A percentile compares a stretch with the other conserved stretches of the same genome.
Conservation (phyloP, 2,329 filamentous ascomycete genomes). For the Alternaria sp. region DNA sequence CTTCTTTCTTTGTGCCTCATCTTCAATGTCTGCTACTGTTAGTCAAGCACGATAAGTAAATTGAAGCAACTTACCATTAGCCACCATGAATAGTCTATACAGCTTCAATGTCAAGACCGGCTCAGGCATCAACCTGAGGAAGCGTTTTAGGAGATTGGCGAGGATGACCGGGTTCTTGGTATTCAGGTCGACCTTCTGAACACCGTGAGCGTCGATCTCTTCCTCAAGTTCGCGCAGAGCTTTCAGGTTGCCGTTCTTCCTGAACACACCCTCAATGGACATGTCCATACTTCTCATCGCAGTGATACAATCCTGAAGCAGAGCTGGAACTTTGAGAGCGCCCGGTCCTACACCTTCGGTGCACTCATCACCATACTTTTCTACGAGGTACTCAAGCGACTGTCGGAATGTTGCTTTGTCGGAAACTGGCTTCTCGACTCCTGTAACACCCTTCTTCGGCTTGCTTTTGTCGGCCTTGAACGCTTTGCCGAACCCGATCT, state of each 20-base stretch:
- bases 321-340: constrained; percentile 85
- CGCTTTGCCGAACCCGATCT: constrained; percentile 94
- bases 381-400: constrained; percentile 83
- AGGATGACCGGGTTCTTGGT: constrained; percentile 92
- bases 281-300: constrained; percentile 99
- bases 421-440: constrained; percentile 43
- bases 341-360: constrained; percentile 95
- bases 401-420: constrained; percentile 90
- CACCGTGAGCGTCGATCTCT: constrained; percentile 83
- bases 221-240: constrained; percentile 86
- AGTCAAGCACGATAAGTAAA: constrained; percentile 6
- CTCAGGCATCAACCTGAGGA: constrained; percentile 91
- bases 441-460: constrained; percentile 73
- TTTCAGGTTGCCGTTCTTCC: constrained; percentile 99
- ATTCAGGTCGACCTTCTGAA: constrained; percentile 83
- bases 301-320: constrained; percentile 92
- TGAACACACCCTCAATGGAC: constrained; percentile 97
- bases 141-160: constrained; percentile 92
- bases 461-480: constrained; percentile 62
- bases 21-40: constrained; percentile 68
- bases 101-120: constrained; percentile 95
- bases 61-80: constrained; percentile 67
- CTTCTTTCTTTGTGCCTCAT: constrained; percentile 80
- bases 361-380: constrained; percentile 95
- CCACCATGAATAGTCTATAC: constrained; percentile 86